Percentiles rank a stretch among this genome's conserved stretches.
These are phyloP conservation scores for Penicillium odoratum DNA, from an alignment of 495 filamentous ascomycete genomes.

Conservation along the genomic window DNA sequence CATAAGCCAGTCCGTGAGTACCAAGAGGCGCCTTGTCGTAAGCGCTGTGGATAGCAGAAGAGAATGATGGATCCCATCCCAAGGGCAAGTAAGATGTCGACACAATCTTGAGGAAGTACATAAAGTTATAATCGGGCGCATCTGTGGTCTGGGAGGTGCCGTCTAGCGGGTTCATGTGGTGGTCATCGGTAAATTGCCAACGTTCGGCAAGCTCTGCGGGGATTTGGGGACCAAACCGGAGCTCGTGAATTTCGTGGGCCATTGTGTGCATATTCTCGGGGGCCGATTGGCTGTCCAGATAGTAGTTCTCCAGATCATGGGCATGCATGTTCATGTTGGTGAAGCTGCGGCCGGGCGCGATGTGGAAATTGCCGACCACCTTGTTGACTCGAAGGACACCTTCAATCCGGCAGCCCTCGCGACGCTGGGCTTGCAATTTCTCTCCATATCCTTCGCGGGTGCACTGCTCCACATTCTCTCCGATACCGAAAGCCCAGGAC, in stretches of 20 bases:
- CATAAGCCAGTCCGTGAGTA: slow-evolving; percentile 54
- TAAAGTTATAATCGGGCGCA: slow-evolving; percentile 88
- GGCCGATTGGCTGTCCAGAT: slow-evolving; percentile 53
- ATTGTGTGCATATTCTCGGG: slow-evolving; percentile 72
- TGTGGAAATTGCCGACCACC: slow-evolving; percentile 97
- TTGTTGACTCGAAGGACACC: slow-evolving; percentile 95
- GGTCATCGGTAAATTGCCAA: slow-evolving; percentile 85
- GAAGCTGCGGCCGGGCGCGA: slow-evolving; percentile 93
- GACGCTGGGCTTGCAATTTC: slow-evolving; percentile 78
- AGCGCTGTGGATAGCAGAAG: slow-evolving; percentile 45
- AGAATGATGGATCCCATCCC: slow-evolving; percentile 65
- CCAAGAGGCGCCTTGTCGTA: slow-evolving; percentile 62
- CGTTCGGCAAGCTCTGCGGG: slow-evolving; percentile 65
- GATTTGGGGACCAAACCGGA: slow-evolving; percentile 92
- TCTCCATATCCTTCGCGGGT: slow-evolving; percentile 90
- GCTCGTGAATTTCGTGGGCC: slow-evolving; percentile 83
- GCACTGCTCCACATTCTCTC: slow-evolving; percentile 94
- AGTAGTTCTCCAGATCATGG: slow-evolving; percentile 94
- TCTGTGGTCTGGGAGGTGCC: slow-evolving; percentile 70
- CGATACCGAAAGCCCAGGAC: slow-evolving; percentile 90
- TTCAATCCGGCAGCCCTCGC: slow-evolving; percentile 93
- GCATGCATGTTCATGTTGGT: slow-evolving; percentile 94
- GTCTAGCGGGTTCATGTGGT: slow-evolving; percentile 93
- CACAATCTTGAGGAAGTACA: slow-evolving; percentile 99
- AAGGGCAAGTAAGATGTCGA: slow-evolving; percentile 91